Percentiles rank a stretch among this genome's conserved stretches.
Evolutionary conservation across 495 filamentous ascomycete genomes (phyloP).

Genomic region (Lasiosphaeria hispida): DNA sequence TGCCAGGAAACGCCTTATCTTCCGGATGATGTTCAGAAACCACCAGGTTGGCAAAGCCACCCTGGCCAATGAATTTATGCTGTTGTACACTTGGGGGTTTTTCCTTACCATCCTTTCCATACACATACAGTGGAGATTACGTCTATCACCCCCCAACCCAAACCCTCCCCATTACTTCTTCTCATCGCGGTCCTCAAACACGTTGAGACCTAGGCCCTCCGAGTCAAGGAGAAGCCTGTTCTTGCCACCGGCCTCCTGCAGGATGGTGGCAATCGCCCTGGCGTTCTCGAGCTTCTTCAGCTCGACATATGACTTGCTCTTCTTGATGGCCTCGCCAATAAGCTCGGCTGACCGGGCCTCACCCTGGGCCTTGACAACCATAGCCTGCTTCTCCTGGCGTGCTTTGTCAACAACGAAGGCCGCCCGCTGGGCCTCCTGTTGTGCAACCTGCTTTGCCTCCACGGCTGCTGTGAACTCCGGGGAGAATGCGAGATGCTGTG

Average conservation of each 20-base stretch:
- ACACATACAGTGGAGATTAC: slow-evolving; percentile 49
- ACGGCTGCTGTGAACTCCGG: slow-evolving; percentile 98
- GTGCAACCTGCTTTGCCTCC: slow-evolving; percentile 97
- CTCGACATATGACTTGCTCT: slow-evolving; percentile 94
- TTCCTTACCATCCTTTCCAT: slow-evolving; percentile 23
- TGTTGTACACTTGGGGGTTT: slow-evolving; percentile 19
- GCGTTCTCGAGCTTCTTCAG: slow-evolving; percentile 97
- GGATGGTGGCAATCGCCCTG: slow-evolving; percentile 72
- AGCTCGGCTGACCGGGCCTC: slow-evolving; percentile 97
- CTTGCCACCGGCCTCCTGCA: slow-evolving; percentile 81
- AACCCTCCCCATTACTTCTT: slow-evolving; percentile 26
- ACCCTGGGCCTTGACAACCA: slow-evolving; percentile 97
- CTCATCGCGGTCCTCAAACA: slow-evolving; percentile 60
- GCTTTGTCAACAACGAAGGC: slow-evolving; percentile 99
- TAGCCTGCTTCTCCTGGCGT: slow-evolving; percentile 98
- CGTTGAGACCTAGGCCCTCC: slow-evolving; percentile 86
- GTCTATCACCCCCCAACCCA: slow-evolving; percentile 14
- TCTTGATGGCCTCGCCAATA: slow-evolving; percentile 99
- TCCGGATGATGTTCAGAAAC: neutral
- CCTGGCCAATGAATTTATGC: slow-evolving; percentile 10
- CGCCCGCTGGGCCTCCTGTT: slow-evolving; percentile 95
- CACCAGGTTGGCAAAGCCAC: neutral
- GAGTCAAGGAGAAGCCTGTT: slow-evolving; percentile 94
- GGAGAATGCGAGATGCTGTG: slow-evolving; percentile 94
- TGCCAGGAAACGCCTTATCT: neutral